Conservation (phyloP, 352 stramenopile genomes). For the Blastocystis sp. region DNA sequence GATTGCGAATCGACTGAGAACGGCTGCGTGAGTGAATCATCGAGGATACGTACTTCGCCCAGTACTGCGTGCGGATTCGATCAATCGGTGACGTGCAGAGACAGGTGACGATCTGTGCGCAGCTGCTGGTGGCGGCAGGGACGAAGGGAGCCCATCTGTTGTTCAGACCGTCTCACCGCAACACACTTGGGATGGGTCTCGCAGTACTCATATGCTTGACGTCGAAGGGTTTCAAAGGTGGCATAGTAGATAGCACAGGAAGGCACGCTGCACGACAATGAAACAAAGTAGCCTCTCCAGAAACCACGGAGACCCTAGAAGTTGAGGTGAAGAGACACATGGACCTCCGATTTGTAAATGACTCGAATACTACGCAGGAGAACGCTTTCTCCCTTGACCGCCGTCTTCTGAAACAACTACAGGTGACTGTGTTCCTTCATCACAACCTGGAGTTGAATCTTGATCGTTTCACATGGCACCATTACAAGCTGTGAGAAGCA, state of each 20-base stretch:
- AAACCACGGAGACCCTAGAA: constrained; percentile 34
- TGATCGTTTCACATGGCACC: constrained; percentile 51
- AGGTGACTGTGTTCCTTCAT: neutral
- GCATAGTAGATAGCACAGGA: constrained; percentile 52
- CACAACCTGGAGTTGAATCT: constrained; percentile 20
- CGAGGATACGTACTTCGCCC: neutral
- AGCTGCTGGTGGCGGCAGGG: constrained; percentile 1
- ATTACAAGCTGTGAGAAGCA: constrained; percentile 30
- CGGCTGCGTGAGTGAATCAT: neutral
- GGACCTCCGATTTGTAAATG: constrained; percentile 20
- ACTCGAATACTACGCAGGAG: neutral
- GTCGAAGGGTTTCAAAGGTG: constrained; percentile 33
- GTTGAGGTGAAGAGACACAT: neutral
- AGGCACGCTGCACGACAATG: constrained; percentile 35
- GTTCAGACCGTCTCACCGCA: neutral
- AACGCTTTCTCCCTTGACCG: constrained; percentile 11
- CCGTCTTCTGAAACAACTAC: constrained; percentile 51
- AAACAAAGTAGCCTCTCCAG: constrained; percentile 54
- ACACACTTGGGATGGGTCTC: neutral
- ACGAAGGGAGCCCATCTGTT: constrained; percentile 3
- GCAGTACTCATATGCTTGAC: neutral
- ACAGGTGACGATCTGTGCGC: neutral
- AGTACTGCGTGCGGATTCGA: constrained; percentile 49
- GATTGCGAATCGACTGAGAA: neutral
- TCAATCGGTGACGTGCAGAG: constrained; percentile 33